Base-by-base conservation (phyloP, 768 basidiomycete genomes). In the Tephrocybe sp. region DNA sequence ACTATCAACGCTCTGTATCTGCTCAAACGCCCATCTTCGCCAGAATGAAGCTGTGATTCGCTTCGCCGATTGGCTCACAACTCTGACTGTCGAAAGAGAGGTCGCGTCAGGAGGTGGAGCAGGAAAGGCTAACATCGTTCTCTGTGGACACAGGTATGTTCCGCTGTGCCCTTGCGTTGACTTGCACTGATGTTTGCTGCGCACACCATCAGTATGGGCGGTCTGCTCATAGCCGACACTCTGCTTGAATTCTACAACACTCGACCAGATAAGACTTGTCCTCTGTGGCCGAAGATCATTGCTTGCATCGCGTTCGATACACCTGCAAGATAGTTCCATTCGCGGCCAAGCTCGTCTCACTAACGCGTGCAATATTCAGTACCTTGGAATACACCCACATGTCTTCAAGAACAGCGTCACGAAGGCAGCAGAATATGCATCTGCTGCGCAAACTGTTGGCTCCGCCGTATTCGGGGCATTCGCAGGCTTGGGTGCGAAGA, bases 1-100 rank as follows among this genome's bases (percentile, higher is more conserved):
- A 32, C 21, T 23, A 24, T 18, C 10, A 12, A 12, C 9, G 45
- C 36, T 45, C 28, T 28, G 43, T 49, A 39, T 44, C 18, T 48
- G 28, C 39, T 45, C 17, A 42, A 55, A n/a, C n/a, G n/a, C n/a
- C n/a, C 17, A 39, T 25, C 54, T 57, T 21, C 18, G 15, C 49
- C 56, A 94, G 92, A 80, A 77, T 40, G 85, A 85, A 63, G 92
- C 94, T 12, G 88, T 93, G 3, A 80, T 86, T 25, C 81, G 83
- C 7, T 95, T 97, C 66, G 83, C 91, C 7, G 93, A 96, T 63
- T 97, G 94, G 95, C 79, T 97, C 37, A 88, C 91, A 0, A 88
- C 83, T n/a, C 69, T 91, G 18, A 90, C 88, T 4, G 88, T 96
- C n/a, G 80, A 90, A 64, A 81, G 79, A 54, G 94, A 96, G 66